Conservation (phyloP, 1,284 basidiomycete genomes). For the Caloboletus inedulis region DNA sequence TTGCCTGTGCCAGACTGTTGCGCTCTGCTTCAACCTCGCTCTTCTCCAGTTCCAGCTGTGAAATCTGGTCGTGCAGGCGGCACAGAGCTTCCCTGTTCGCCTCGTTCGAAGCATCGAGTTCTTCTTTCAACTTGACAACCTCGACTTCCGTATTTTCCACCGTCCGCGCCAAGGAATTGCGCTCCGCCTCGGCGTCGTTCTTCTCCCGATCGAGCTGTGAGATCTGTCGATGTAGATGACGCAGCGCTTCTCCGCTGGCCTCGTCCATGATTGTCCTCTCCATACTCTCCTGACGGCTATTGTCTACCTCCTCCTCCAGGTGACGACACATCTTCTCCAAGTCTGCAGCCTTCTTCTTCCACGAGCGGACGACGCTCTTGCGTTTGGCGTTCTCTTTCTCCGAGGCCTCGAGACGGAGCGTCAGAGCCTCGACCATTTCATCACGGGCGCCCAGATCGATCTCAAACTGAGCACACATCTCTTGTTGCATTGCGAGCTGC, state of each 20-base stretch:
- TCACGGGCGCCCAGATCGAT: constrained; percentile 67
- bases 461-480: constrained; percentile 70
- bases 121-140: constrained; percentile 41
- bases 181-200: constrained; percentile 8
- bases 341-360: constrained; percentile 72
- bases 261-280: constrained; percentile 77
- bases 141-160: constrained; percentile 39
- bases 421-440: constrained; percentile 63
- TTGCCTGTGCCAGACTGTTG: too few relatives aligned
- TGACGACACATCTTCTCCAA: constrained; percentile 60
- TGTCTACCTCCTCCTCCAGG: constrained; percentile 69
- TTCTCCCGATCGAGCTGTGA: constrained; percentile 24
- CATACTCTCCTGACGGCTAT: constrained; percentile 60
- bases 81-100: background rate
- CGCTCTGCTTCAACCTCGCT: too few relatives aligned
- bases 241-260: constrained; percentile 65
- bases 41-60: background rate
- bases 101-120: background rate
- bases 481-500: constrained; percentile 64
- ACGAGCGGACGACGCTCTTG: constrained; percentile 48
- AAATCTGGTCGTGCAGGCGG: background rate
- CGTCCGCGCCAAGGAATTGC: background rate
- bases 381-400: constrained; percentile 63
- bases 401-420: constrained; percentile 45
- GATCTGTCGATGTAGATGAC: constrained; percentile 52